Conservation (phyloP, 805 yeast genomes). For the Metschnikowia santaceciliae region DNA sequence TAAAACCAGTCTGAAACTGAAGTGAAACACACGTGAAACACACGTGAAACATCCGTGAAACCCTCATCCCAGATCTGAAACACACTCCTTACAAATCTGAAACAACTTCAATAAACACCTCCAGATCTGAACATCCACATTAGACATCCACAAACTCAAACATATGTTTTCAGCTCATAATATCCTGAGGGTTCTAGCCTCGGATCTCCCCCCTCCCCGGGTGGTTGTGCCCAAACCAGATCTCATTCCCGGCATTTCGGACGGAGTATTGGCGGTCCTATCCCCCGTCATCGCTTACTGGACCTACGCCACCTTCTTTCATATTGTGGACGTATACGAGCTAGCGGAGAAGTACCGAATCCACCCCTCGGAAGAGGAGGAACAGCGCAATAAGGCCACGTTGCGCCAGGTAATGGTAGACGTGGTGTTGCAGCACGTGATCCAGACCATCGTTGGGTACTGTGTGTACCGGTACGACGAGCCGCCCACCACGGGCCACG, state of each 20-base stretch:
- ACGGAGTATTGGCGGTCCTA: conserved; percentile 64
- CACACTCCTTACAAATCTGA: background rate
- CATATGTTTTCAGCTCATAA: conserved; percentile 11
- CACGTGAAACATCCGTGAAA: too few relatives aligned
- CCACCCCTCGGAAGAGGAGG: conserved; percentile 87
- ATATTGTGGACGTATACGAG: conserved; percentile 66
- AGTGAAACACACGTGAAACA: too few relatives aligned
- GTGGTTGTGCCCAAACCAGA: conserved; percentile 28
- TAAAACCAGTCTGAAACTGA: too few relatives aligned
- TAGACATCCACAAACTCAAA: background rate
- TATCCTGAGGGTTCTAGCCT: conserved; percentile 16
- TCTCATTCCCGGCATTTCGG: conserved; percentile 61
- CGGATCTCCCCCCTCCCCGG: conserved; percentile 13
- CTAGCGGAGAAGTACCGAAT: conserved; percentile 81
- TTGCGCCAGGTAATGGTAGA: conserved; percentile 68
- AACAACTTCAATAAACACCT: background rate
- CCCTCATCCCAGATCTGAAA: too few relatives aligned
- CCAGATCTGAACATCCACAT: background rate
- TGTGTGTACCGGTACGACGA: conserved; percentile 55
- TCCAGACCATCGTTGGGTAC: conserved; percentile 73
- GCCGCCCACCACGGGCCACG: conserved; percentile 48
- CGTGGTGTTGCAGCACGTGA: conserved; percentile 77
- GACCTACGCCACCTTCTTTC: conserved; percentile 71
- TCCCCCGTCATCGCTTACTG: conserved; percentile 84
- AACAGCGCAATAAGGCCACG: conserved; percentile 69